phyloP scores from a whole-genome alignment of 83 land plant species.

The Picea mariana region DNA sequence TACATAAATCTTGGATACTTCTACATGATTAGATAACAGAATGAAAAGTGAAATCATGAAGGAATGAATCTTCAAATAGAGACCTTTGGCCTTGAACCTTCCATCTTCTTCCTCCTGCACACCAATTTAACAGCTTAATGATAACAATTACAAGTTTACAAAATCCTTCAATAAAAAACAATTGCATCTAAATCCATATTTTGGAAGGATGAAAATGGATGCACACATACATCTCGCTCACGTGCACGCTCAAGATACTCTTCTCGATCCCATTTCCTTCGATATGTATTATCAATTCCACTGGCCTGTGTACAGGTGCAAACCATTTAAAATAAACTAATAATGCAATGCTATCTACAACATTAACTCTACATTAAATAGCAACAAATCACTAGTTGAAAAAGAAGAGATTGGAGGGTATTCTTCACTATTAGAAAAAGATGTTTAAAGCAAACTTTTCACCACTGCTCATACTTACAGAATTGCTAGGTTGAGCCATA shows the following conservation, averaged over 20 bases:
- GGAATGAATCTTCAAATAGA: too few relatives aligned
- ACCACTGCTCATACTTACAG: slow-evolving; percentile 2
- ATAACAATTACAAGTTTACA: too few relatives aligned
- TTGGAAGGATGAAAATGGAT: not conserved
- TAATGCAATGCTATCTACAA: not conserved
- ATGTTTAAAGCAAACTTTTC: not conserved
- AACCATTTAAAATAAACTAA: too few relatives aligned
- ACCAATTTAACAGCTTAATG: too few relatives aligned
- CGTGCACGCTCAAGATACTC: slow-evolving; percentile 89
- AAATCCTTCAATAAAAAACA: not conserved
- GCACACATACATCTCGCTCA: slow-evolving; percentile 47
- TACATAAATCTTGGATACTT: too few relatives aligned
- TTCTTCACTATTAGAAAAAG: not conserved
- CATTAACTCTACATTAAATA: not conserved
- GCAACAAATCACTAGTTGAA: not conserved
- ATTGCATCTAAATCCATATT: not conserved
- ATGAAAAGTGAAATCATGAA: too few relatives aligned
- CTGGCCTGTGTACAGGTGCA: slow-evolving; percentile 24
- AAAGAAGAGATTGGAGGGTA: not conserved
- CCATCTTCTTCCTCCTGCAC: slow-evolving; percentile 36
- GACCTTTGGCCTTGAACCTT: too few relatives aligned
- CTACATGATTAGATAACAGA: too few relatives aligned
- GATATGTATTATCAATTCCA: slow-evolving; percentile 82
- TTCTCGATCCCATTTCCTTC: slow-evolving; percentile 81
- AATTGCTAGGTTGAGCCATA: slow-evolving; percentile 20